Conservation (phyloP, 805 yeast species). For the Torulaspora franciscae region DNA sequence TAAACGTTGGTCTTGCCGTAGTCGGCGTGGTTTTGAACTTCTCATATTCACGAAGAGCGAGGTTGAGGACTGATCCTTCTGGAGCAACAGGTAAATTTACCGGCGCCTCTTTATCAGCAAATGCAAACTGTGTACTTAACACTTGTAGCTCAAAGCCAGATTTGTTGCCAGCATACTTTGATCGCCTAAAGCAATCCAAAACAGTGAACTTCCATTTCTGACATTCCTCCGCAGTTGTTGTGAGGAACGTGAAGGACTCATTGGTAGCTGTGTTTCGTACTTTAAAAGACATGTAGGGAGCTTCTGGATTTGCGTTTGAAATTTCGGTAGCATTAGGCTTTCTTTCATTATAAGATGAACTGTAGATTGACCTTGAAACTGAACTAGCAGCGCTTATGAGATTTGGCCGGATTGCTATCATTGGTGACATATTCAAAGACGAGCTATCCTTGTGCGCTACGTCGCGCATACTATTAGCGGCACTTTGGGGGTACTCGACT, state of each 20-base stretch:
- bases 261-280: slow-evolving; percentile 55
- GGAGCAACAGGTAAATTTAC: slow-evolving; percentile 50
- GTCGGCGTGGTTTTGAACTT: neutral
- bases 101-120: slow-evolving; percentile 50
- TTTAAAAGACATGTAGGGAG: slow-evolving; percentile 39
- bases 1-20: slow-evolving; percentile 29
- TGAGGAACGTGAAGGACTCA: slow-evolving; percentile 48
- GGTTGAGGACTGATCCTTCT: slow-evolving; percentile 48
- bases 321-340: slow-evolving; percentile 12
- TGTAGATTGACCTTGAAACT: slow-evolving; percentile 18
- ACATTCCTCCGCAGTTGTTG: slow-evolving; percentile 47
- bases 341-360: slow-evolving; percentile 4
- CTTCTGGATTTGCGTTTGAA: slow-evolving; percentile 16
- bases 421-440: slow-evolving; percentile 15
- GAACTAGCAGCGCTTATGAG: slow-evolving; percentile 23
- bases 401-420: slow-evolving; percentile 23
- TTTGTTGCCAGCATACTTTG: slow-evolving; percentile 36
- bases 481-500: slow-evolving; percentile 10
- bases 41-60: slow-evolving; percentile 36
- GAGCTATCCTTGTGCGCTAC: slow-evolving; percentile 6
- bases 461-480: slow-evolving; percentile 10
- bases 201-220: slow-evolving; percentile 54
- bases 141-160: slow-evolving; percentile 54
- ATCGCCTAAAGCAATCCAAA: slow-evolving; percentile 44
- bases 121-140: slow-evolving; percentile 60